Evolutionary conservation across 257 asterid species (phyloP).

Genomic region (Solanum tacnaense): DNA sequence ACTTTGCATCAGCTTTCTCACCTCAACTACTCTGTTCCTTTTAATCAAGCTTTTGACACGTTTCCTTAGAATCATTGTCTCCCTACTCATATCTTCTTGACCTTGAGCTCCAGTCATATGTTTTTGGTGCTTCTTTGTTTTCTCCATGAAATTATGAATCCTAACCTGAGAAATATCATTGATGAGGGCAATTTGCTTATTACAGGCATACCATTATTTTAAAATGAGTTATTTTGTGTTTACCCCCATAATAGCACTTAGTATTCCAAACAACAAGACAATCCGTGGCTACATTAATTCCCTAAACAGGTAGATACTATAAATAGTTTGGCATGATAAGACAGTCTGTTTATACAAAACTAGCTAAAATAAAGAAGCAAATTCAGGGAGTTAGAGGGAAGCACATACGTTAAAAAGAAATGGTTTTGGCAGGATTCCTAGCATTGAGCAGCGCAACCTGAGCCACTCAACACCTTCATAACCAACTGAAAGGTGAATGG

Average conservation of each 20-base stretch:
- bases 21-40: slow-evolving; percentile 54
- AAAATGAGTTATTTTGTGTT: neutral
- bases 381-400: neutral
- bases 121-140: slow-evolving; percentile 33
- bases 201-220: neutral
- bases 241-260: neutral
- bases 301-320: neutral
- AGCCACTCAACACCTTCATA: slow-evolving; percentile 1
- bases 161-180: slow-evolving; percentile 40
- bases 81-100: slow-evolving; percentile 36
- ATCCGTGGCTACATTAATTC: neutral
- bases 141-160: slow-evolving; percentile 80
- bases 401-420: neutral
- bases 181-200: neutral
- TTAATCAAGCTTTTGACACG: slow-evolving; percentile 67
- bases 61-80: slow-evolving; percentile 42
- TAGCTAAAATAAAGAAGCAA: neutral
- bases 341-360: neutral
- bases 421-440: neutral
- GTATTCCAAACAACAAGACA: neutral
- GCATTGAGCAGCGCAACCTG: neutral
- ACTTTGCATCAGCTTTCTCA: slow-evolving; percentile 65
- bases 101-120: slow-evolving; percentile 27
- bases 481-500: neutral
- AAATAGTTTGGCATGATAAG: neutral